A percentile compares a stretch with the other conserved stretches of the same genome.
Conservation (phyloP, 2,329 filamentous ascomycete species). For the Grosmannia huntii region DNA sequence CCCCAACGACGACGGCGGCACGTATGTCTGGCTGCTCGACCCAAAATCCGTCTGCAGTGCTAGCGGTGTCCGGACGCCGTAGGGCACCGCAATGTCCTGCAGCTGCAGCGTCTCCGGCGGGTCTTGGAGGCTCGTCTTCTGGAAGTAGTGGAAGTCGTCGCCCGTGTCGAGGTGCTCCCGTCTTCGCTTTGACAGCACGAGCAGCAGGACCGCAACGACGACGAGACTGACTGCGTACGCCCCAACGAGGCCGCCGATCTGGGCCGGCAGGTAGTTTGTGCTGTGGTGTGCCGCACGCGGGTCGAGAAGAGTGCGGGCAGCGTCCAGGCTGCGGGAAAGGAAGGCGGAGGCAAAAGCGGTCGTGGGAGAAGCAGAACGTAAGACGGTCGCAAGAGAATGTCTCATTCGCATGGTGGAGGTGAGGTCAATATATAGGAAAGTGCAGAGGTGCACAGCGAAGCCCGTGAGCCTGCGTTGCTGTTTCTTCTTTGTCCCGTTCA, state of each 20-base stretch:
- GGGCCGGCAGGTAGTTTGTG: slow-evolving; percentile 55
- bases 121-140: slow-evolving; percentile 5
- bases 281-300: slow-evolving; percentile 27
- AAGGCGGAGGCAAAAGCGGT: slow-evolving; percentile 13
- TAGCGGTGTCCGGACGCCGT: slow-evolving; percentile 19
- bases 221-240: slow-evolving; percentile 70
- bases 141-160: slow-evolving; percentile 33
- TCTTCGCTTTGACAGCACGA: slow-evolving; percentile 45
- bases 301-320: slow-evolving; percentile 12
- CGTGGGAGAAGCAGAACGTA: slow-evolving; percentile 14
- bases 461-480: neutral
- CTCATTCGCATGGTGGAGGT: slow-evolving; percentile 25
- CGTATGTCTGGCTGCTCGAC: neutral
- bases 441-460: neutral
- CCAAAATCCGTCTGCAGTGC: slow-evolving; percentile 9
- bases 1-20: neutral
- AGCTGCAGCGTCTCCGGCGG: slow-evolving; percentile 16
- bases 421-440: neutral
- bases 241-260: slow-evolving; percentile 73
- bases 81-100: slow-evolving; percentile 13
- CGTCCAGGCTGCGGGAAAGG: slow-evolving; percentile 19
- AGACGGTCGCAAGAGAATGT: slow-evolving; percentile 1
- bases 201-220: slow-evolving; percentile 54
- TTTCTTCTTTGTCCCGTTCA: neutral
- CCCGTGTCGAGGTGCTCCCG: slow-evolving; percentile 38